A percentile compares a stretch with the other conserved stretches of the same genome.
phyloP scores from a whole-genome alignment of 148 eudicot species.

The Fagopyrum homotropicum region DNA sequence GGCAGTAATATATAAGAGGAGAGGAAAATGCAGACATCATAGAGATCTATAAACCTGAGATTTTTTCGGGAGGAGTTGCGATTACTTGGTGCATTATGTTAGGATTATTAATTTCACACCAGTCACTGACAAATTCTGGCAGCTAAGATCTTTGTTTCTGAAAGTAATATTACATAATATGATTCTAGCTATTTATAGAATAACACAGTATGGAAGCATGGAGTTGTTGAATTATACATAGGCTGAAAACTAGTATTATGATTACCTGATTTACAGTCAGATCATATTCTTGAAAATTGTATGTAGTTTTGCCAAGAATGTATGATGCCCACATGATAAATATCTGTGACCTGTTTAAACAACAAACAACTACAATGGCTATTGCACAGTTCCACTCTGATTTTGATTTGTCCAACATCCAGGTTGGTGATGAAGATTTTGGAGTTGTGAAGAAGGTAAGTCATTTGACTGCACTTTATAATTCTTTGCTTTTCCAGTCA shows the following conservation, averaged over 20 bases:
- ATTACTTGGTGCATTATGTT: too few relatives aligned
- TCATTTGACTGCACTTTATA: neutral
- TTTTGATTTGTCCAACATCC: conserved; percentile 26
- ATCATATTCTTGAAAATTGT: neutral
- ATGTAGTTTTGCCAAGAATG: neutral
- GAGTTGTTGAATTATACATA: neutral
- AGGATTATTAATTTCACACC: neutral
- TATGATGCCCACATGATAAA: neutral
- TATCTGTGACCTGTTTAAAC: neutral
- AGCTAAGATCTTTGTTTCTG: neutral
- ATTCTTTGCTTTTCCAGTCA: neutral
- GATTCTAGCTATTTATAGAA: neutral
- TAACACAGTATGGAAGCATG: neutral
- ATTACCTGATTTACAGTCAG: too few relatives aligned
- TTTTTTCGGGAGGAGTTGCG: too few relatives aligned
- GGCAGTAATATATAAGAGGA: too few relatives aligned
- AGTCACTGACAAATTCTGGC: neutral
- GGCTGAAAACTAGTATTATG: neutral
- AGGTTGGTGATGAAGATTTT: conserved; percentile 78
- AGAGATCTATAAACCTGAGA: too few relatives aligned
- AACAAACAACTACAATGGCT: neutral
- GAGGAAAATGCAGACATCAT: too few relatives aligned
- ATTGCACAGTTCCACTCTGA: neutral
- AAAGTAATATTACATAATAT: too few relatives aligned
- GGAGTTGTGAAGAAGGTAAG: conserved; percentile 88